phyloP scores from a whole-genome alignment of 176 grass and related monocot species.

The Stipa capillata region DNA sequence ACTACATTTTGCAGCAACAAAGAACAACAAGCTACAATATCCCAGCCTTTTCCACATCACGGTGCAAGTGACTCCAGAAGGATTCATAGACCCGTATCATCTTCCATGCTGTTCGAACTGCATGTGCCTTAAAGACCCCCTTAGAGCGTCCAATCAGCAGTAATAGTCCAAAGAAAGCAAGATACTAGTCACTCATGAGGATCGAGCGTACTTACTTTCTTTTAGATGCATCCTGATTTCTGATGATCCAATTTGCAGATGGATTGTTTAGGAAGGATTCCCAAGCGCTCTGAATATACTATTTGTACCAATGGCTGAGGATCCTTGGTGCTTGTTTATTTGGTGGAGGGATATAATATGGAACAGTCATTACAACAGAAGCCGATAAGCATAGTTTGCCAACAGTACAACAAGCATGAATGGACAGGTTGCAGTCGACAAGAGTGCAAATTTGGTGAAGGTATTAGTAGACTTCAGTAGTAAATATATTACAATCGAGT shows the following conservation, averaged over 20 bases:
- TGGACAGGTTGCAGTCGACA: slow-evolving; percentile 36
- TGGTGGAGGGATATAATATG: slow-evolving; percentile 50
- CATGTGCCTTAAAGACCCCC: neutral
- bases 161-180: neutral
- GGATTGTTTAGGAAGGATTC: neutral
- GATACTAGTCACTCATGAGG: neutral
- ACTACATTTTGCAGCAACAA: neutral
- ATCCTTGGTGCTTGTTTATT: slow-evolving; percentile 63
- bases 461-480: slow-evolving; percentile 42
- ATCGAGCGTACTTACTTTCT: neutral
- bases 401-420: slow-evolving; percentile 25
- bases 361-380: slow-evolving; percentile 28
- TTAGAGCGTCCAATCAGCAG: neutral
- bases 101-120: neutral
- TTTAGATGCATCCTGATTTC: neutral
- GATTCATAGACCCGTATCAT: neutral
- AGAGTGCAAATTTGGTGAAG: slow-evolving; percentile 27
- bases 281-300: neutral
- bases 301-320: neutral
- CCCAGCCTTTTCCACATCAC: neutral
- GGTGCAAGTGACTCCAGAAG: neutral
- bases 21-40: neutral
- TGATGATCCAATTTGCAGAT: neutral
- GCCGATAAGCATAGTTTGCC: slow-evolving; percentile 28
- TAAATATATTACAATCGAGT: slow-evolving; percentile 43